Percentiles rank a stretch among this genome's conserved stretches.
phyloP scores from a whole-genome alignment of 805 yeast genomes.

The Saturnispora zaruensis region DNA sequence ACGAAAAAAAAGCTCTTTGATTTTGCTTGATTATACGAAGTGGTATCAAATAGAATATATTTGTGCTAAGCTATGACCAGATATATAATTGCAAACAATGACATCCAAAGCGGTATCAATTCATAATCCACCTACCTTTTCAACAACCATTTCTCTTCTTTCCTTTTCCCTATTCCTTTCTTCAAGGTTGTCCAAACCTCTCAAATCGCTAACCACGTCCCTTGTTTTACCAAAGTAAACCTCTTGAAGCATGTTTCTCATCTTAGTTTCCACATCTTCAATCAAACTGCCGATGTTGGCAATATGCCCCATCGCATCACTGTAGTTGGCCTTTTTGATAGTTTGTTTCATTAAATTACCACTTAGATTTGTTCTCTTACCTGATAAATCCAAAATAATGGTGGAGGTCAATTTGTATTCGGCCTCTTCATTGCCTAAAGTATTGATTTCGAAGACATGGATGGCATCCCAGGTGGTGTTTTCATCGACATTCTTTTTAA shows the following conservation, averaged over 20 bases:
- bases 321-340: constrained; percentile 42
- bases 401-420: constrained; percentile 77
- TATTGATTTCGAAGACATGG: constrained; percentile 76
- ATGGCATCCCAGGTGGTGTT: constrained; percentile 82
- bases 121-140: background rate
- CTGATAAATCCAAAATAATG: constrained; percentile 64
- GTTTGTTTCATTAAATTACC: constrained; percentile 85
- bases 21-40: background rate
- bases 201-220: constrained; percentile 69
- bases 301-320: constrained; percentile 59
- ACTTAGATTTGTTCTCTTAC: constrained; percentile 38
- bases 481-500: constrained; percentile 55
- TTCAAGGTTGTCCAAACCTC: constrained; percentile 35
- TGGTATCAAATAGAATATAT: background rate
- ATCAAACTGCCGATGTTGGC: constrained; percentile 77
- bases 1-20: background rate
- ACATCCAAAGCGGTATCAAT: background rate
- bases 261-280: constrained; percentile 80
- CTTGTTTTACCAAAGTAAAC: constrained; percentile 93
- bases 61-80: background rate
- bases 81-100: too few species aligned
- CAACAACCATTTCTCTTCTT: constrained; percentile 28
- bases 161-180: constrained; percentile 30
- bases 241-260: constrained; percentile 82
- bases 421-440: constrained; percentile 32